Percentiles rank a stretch among this genome's conserved stretches.
Evolutionary conservation across 2,329 filamentous ascomycete genomes (phyloP).

Genomic region (Decorospora gaudefroyi): DNA sequence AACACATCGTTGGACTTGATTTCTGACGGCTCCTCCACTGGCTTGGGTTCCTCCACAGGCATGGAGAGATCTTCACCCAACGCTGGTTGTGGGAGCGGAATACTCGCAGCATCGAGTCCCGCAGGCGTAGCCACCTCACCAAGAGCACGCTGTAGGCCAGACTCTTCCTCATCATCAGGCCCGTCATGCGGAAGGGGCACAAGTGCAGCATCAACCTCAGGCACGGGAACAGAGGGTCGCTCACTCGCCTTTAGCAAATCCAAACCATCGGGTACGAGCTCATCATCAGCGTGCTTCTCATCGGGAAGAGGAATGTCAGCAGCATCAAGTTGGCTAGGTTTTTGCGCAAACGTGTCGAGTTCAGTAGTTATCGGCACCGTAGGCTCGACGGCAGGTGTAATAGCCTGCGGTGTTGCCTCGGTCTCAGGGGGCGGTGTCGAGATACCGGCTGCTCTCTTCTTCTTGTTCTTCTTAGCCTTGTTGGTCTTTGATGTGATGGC

Average conservation of each 20-base stretch:
- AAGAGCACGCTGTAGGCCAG: no score
- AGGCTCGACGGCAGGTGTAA: neutral
- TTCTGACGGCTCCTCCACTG: neutral
- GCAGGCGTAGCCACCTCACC: no score
- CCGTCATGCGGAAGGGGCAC: conserved; percentile 8
- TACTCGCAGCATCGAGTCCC: neutral
- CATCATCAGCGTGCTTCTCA: neutral
- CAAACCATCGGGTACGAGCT: neutral
- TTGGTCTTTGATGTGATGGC: conserved; percentile 8
- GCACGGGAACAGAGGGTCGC: neutral
- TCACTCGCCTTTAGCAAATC: neutral
- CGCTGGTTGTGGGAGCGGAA: neutral
- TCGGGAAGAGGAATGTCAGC: neutral
- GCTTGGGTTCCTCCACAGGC: neutral
- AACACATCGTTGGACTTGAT: no score
- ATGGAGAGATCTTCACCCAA: neutral
- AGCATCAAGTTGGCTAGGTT: neutral
- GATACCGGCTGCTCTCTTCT: conserved; percentile 7
- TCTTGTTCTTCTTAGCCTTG: conserved; percentile 13
- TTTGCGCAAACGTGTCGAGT: no score
- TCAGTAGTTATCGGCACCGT: neutral
- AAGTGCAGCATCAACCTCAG: conserved; percentile 1
- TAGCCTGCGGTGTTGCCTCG: conserved; percentile 6
- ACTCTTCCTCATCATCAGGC: conserved; percentile 5
- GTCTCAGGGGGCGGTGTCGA: conserved; percentile 4